A percentile compares a stretch with the other conserved stretches of the same genome.
Conservation (phyloP, 2,329 filamentous ascomycete genomes). For the Thelonectria blattea region DNA sequence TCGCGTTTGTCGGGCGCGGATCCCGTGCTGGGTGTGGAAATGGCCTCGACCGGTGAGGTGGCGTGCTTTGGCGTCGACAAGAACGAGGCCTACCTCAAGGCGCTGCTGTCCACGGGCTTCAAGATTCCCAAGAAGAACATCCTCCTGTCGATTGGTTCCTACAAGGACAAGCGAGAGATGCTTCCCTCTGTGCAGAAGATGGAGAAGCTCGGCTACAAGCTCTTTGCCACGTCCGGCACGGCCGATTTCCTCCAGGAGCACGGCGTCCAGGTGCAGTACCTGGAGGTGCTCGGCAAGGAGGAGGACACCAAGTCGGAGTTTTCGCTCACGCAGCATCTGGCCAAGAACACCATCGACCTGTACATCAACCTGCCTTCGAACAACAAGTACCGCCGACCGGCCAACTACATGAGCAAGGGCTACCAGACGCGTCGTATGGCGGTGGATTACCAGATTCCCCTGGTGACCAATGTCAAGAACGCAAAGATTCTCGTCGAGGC, state of each 20-base stretch:
- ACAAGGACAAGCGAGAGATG: conserved; percentile 98
- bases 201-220: conserved; percentile 88
- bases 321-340: conserved; percentile 93
- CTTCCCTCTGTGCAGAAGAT: conserved; percentile 89
- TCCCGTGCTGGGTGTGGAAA: conserved; percentile 95
- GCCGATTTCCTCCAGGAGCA: conserved; percentile 96
- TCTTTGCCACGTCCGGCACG: conserved; percentile 95
- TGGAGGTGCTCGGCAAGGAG: conserved; percentile 83
- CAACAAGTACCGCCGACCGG: conserved; percentile 95
- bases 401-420: conserved; percentile 98
- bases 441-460: conserved; percentile 93
- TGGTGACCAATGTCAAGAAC: conserved; percentile 99
- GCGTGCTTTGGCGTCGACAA: conserved; percentile 95
- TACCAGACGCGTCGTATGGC: conserved; percentile 98
- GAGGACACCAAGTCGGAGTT: conserved; percentile 94
- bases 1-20: conserved; percentile 95
- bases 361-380: conserved; percentile 99
- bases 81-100: conserved; percentile 98
- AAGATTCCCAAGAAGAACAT: conserved; percentile 96
- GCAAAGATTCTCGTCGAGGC: conserved; percentile 97
- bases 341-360: conserved; percentile 96
- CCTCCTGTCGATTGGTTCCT: conserved; percentile 91
- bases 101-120: conserved; percentile 93
- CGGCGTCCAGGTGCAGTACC: conserved; percentile 87
- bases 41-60: conserved; percentile 98